Base-by-base conservation (phyloP, 305 asterid species). In the Fraxinus sp. region DNA sequence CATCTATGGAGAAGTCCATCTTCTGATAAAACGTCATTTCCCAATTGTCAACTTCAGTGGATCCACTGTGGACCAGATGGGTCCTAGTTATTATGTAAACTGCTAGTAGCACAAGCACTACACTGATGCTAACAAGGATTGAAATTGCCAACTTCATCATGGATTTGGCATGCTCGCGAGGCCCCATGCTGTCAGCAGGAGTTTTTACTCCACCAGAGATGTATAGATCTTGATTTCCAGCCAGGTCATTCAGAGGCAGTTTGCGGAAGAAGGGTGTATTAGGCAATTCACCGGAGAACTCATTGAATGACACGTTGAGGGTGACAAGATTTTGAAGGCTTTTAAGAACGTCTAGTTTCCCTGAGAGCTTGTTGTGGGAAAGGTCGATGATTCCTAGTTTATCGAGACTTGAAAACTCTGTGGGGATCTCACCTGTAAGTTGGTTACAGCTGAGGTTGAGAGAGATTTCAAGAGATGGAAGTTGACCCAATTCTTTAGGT, bases 391-490 rank as follows among this genome's bases (percentile, higher is more conserved):
- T 81, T 81, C 91, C 98, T 20, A 96, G 85, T 84, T 90, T 96
- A 28, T 80, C 88, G 7, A 96, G 97, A 37, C 89, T 87, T 0
- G 95, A 88, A 78, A 96, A 89, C 86, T 93, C 98, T 1, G 86
- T 2, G 24, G 98, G 99, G 86, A 96, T 93, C 78, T 89, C 92
- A 26, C 98, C 98, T 0, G 86, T 86, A 24, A 96, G 87, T 18
- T 89, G 97, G 84, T 96, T 96, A 59, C 83, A 89, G 86, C 98
- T 94, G 76, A 96, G 97, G 86, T 96, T 96, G 22, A 96, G 94
- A 14, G 97, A 88, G 93, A 96, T 96, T 81, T 92, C 99, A 24
- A 96, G 97, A 1, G 98, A 88, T 5, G 98, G 92, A 71, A 96
- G 92, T 75, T 57, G 89, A 75, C 97, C 96, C 77, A 96, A 52